These are phyloP conservation scores for Sordaria brevicollis DNA, from an alignment of 495 filamentous ascomycete species.

Conservation along the genomic window DNA sequence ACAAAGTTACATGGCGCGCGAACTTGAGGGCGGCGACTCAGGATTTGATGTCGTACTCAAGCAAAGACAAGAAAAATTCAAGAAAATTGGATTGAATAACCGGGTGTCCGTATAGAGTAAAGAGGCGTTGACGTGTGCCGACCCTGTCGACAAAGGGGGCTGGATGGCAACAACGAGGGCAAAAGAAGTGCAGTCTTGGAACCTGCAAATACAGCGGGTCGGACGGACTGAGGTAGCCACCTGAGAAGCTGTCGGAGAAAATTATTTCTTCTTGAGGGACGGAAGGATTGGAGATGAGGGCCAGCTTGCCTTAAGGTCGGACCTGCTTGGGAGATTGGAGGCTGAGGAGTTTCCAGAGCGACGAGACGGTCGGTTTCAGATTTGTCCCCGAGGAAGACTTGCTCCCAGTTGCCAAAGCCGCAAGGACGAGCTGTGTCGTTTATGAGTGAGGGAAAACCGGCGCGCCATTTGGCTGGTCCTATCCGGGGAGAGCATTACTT, in stretches of 20 bases:
- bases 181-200: too few species aligned
- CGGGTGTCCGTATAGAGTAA: conserved; percentile 2
- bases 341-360: conserved; percentile 9
- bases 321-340: background rate
- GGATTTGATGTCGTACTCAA: conserved; percentile 16
- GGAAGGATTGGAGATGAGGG: conserved; percentile 7
- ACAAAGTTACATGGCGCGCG: conserved; percentile 8
- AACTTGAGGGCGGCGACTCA: conserved; percentile 11
- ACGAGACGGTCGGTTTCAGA: background rate
- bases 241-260: conserved; percentile 20
- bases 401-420: background rate
- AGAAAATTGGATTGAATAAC: conserved; percentile 15
- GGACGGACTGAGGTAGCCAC: conserved; percentile 20
- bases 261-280: conserved; percentile 26
- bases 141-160: conserved; percentile 43
- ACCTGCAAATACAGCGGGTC: conserved; percentile 18
- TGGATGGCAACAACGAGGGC: conserved; percentile 27
- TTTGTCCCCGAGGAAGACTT: background rate
- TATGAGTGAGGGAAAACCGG: conserved; percentile 28
- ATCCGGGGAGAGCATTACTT: conserved; percentile 44
- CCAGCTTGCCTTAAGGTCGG: conserved; percentile 3
- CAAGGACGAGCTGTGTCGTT: conserved; percentile 8
- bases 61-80: too few species aligned
- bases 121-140: conserved; percentile 35
- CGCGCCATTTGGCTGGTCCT: conserved; percentile 30